Percentiles rank a stretch among this genome's conserved stretches.
Conservation (phyloP, 1,139 yeast species). For the Schwanniomyces etchellsii region DNA sequence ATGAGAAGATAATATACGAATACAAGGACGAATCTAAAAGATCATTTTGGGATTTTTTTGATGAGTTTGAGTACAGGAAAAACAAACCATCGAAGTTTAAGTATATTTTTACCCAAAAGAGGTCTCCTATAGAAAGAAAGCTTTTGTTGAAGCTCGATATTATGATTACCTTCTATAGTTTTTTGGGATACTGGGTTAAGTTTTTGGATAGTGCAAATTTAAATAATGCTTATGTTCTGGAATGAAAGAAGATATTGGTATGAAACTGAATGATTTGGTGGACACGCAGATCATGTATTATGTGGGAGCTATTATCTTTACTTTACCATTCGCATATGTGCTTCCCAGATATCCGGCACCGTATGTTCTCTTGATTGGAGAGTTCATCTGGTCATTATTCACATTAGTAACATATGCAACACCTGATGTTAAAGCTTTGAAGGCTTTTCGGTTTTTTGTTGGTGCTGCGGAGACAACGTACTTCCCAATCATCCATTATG, state of each 20-base stretch:
- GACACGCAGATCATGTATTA: conserved; percentile 51
- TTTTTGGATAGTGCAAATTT: conserved; percentile 44
- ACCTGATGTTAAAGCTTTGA: conserved; percentile 13
- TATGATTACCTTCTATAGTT: conserved; percentile 19
- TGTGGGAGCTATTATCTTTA: conserved; percentile 37
- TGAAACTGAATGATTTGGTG: conserved; percentile 46
- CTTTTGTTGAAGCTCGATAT: conserved; percentile 21
- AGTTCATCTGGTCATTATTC: conserved; percentile 20
- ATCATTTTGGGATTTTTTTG: conserved; percentile 36
- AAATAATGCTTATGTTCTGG: conserved; percentile 56
- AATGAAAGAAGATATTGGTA: conserved; percentile 46
- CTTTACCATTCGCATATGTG: conserved; percentile 18
- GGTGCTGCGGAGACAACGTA: conserved; percentile 23
- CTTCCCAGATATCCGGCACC: conserved; percentile 17
- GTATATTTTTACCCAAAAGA: conserved; percentile 18
- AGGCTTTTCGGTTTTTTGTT: conserved; percentile 23
- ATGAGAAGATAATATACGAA: conserved; percentile 11
- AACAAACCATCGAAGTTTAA: conserved; percentile 11
- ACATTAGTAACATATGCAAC: conserved; percentile 18
- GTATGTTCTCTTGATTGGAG: conserved; percentile 17
- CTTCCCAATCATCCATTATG: conserved; percentile 19
- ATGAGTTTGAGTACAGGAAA: conserved; percentile 40
- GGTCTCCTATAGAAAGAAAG: conserved; percentile 14
- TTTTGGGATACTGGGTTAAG: conserved; percentile 23
- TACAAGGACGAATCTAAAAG: conserved; percentile 26